These are phyloP conservation scores for Populus hybrid DNA, from an alignment of 441 rosid species.

Conservation along the genomic window DNA sequence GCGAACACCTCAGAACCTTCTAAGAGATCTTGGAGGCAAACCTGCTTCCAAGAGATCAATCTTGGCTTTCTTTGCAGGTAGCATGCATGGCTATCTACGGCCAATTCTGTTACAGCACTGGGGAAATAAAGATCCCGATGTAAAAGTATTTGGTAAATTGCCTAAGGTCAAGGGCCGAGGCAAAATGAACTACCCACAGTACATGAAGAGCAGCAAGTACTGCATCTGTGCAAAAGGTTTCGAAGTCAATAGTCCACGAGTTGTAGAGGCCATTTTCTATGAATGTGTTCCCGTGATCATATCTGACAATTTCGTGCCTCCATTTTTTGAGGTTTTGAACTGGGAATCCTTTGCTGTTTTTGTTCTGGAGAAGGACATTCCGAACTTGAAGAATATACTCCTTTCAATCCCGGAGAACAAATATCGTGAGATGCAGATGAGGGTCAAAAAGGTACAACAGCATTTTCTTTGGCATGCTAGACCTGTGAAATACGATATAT, in stretches of 20 bases:
- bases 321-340: conserved; percentile 68
- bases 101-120: conserved; percentile 68
- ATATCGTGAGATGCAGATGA: conserved; percentile 62
- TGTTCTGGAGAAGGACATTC: conserved; percentile 73
- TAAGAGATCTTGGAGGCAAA: conserved; percentile 66
- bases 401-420: conserved; percentile 49
- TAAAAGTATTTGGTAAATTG: conserved; percentile 64
- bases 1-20: conserved; percentile 51
- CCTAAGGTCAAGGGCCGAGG: conserved; percentile 45
- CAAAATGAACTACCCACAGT: conserved; percentile 54
- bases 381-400: conserved; percentile 70
- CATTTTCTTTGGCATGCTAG: conserved; percentile 89
- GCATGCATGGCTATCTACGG: conserved; percentile 81
- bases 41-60: conserved; percentile 60
- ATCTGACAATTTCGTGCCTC: conserved; percentile 86
- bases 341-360: conserved; percentile 91
- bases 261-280: conserved; percentile 85
- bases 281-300: no score
- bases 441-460: conserved; percentile 72
- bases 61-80: conserved; percentile 85
- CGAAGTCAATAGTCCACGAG: conserved; percentile 88
- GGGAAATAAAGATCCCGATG: conserved; percentile 79
- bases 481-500: conserved; percentile 72
- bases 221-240: conserved; percentile 88
- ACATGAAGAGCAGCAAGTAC: conserved; percentile 90